These are phyloP conservation scores for Hondaea fermentalgiana DNA, from an alignment of 108 stramenopile genomes.

Conservation along the genomic window DNA sequence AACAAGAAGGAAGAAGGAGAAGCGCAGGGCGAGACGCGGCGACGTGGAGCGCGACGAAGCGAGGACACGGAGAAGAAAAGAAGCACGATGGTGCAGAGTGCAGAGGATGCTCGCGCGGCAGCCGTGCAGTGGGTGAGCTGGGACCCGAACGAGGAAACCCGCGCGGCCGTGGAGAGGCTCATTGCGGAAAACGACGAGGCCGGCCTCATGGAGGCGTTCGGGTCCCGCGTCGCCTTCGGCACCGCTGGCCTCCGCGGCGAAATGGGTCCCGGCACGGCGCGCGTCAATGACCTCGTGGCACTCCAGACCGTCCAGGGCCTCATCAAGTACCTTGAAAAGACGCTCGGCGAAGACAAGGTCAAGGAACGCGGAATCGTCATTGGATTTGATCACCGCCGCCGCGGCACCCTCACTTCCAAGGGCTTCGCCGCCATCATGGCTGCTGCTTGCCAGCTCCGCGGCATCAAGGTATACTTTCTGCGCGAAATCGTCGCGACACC, in stretches of 20 bases:
- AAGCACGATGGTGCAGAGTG: not conserved
- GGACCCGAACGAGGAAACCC: constrained; percentile 31
- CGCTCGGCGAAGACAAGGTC: constrained; percentile 19
- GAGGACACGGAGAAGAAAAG: too few relatives aligned
- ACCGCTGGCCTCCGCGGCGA: constrained; percentile 81
- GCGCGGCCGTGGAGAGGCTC: constrained; percentile 22
- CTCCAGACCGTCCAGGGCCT: constrained; percentile 72
- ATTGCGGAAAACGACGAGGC: constrained; percentile 25
- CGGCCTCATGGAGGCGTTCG: constrained; percentile 25
- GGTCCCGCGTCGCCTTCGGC: constrained; percentile 56
- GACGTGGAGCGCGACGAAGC: too few relatives aligned
- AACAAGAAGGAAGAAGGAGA: too few relatives aligned
- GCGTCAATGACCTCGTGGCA: constrained; percentile 88
- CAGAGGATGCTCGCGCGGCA: not conserved
- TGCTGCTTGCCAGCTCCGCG: constrained; percentile 64
- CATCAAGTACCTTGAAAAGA: constrained; percentile 5
- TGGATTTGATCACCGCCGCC: constrained; percentile 79
- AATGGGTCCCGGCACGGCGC: constrained; percentile 76
- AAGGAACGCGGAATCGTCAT: constrained; percentile 58
- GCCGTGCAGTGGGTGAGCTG: constrained; percentile 23
- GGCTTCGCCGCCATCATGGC: constrained; percentile 76
- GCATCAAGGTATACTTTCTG: constrained; percentile 68
- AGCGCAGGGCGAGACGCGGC: too few relatives aligned
- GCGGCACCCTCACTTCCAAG: constrained; percentile 51
- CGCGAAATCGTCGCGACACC: constrained; percentile 79